phyloP scores from a whole-genome alignment of 805 yeast genomes.

The Saccharomycopsis sp. region DNA sequence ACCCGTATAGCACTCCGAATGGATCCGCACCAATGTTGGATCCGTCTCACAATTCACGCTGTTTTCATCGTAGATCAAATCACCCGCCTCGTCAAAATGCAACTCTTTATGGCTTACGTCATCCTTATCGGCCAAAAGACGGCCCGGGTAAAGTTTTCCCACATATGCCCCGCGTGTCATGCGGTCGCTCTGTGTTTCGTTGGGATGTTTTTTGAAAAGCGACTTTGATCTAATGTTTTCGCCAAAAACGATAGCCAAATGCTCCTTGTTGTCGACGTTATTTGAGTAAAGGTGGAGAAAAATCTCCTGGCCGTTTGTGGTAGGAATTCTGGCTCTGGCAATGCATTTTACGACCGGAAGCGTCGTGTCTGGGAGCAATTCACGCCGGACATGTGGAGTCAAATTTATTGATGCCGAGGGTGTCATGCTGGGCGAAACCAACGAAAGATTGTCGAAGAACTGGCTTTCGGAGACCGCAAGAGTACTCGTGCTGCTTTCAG shows the following conservation, averaged over 20 bases:
- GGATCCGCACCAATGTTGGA: conserved; percentile 76
- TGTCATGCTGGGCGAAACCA: conserved; percentile 16
- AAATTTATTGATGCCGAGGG: conserved; percentile 4
- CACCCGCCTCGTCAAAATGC: conserved; percentile 36
- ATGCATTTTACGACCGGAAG: conserved; percentile 80
- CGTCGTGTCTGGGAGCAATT: conserved; percentile 5
- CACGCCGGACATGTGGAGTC: neutral
- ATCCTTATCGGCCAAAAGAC: conserved; percentile 62
- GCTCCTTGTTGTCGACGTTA: conserved; percentile 85
- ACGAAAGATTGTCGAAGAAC: conserved; percentile 13
- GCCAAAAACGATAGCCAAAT: conserved; percentile 94
- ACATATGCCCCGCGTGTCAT: conserved; percentile 99
- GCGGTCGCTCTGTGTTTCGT: conserved; percentile 83
- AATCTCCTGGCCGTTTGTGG: conserved; percentile 91
- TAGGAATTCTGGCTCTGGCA: conserved; percentile 94
- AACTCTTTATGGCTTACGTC: conserved; percentile 33
- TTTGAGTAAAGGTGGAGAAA: conserved; percentile 86
- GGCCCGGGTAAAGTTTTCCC: conserved; percentile 85
- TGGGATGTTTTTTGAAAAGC: conserved; percentile 51
- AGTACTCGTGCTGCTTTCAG: neutral
- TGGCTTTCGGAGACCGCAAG: neutral
- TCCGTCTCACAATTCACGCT: conserved; percentile 31
- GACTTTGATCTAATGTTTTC: conserved; percentile 78
- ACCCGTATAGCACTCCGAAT: conserved; percentile 97
- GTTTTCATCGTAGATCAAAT: conserved; percentile 26